Conservation (phyloP, 2,329 filamentous ascomycete genomes). For the Dactylellina cionopaga region DNA sequence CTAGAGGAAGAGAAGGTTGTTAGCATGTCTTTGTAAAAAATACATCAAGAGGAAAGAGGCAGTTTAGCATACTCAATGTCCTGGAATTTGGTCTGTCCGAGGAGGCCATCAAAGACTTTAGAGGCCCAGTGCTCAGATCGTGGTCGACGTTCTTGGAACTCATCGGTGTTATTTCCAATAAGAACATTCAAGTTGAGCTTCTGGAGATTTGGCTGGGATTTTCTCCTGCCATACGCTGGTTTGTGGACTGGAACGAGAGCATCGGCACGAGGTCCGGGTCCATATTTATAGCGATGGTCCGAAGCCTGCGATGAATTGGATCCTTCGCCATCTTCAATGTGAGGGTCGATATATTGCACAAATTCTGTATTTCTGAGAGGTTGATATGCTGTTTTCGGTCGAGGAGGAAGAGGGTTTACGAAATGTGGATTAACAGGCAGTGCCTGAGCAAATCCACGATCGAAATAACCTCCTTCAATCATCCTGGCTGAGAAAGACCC, state of each 20-base stretch:
- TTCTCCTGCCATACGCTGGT: conserved; percentile 29
- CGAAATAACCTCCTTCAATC: conserved; percentile 34
- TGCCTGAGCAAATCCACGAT: conserved; percentile 32
- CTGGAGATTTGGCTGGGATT: conserved; percentile 49
- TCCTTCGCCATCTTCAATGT: conserved; percentile 38
- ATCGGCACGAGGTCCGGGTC: conserved; percentile 3
- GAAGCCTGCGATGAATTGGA: conserved; percentile 51
- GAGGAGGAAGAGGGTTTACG: conserved; percentile 31
- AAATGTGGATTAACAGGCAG: conserved; percentile 51
- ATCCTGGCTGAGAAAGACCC: conserved; percentile 38
- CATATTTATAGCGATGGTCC: conserved; percentile 47
- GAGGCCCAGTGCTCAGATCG: conserved; percentile 47
- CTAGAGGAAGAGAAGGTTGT: conserved; percentile 36
- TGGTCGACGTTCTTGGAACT: conserved; percentile 22
- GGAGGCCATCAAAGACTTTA: conserved; percentile 42
- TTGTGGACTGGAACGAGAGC: conserved; percentile 47
- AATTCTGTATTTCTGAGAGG: conserved; percentile 50
- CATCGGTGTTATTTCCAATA: conserved; percentile 24
- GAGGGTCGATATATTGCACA: conserved; percentile 51
- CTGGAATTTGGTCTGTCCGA: conserved; percentile 42
- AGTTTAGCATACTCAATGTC: conserved; percentile 44
- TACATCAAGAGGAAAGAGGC: conserved; percentile 3
- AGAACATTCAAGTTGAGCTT: conserved; percentile 51
- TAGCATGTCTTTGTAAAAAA: conserved; percentile 18
- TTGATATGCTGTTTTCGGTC: conserved; percentile 50